These are phyloP conservation scores for Ramaria sp. DNA, from an alignment of 768 basidiomycete genomes.

Conservation along the genomic window DNA sequence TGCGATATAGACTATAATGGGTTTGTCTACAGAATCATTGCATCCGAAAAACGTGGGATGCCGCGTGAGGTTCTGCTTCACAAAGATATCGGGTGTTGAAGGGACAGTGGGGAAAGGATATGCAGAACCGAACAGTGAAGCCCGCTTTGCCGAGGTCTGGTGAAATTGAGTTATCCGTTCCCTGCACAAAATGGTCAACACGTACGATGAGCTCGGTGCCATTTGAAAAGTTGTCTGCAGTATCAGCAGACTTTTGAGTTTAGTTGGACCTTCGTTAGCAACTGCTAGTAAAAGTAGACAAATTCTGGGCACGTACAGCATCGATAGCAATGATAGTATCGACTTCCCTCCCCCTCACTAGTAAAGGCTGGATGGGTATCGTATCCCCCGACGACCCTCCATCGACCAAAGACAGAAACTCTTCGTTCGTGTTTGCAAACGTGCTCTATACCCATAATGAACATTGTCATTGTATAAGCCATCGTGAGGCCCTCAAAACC, in stretches of 20 bases:
- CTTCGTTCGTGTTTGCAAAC: constrained; percentile 24
- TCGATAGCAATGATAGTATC: constrained; percentile 45
- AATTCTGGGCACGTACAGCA: not conserved
- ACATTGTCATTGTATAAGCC: not conserved
- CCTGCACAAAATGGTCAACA: not conserved
- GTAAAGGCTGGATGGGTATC: constrained; percentile 38
- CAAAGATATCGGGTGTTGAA: constrained; percentile 17
- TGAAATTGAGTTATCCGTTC: not conserved
- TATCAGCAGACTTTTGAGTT: not conserved
- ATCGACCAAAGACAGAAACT: constrained; percentile 25
- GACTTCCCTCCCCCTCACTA: constrained; percentile 32
- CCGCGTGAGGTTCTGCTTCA: constrained; percentile 23
- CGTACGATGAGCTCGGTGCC: constrained; percentile 6
- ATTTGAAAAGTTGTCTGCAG: constrained; percentile 4
- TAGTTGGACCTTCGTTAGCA: not conserved
- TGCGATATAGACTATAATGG: constrained; percentile 49
- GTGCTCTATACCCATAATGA: constrained; percentile 9
- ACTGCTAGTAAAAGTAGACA: not conserved
- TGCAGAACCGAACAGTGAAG: constrained; percentile 21
- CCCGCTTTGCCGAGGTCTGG: constrained; percentile 24
- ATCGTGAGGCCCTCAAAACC: too few species aligned
- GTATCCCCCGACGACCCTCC: constrained; percentile 33
- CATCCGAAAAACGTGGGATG: constrained; percentile 40
- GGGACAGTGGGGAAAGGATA: constrained; percentile 26
- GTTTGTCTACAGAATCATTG: constrained; percentile 20